phyloP scores from a whole-genome alignment of 352 stramenopile genomes.

The Globisporangium splendens region DNA sequence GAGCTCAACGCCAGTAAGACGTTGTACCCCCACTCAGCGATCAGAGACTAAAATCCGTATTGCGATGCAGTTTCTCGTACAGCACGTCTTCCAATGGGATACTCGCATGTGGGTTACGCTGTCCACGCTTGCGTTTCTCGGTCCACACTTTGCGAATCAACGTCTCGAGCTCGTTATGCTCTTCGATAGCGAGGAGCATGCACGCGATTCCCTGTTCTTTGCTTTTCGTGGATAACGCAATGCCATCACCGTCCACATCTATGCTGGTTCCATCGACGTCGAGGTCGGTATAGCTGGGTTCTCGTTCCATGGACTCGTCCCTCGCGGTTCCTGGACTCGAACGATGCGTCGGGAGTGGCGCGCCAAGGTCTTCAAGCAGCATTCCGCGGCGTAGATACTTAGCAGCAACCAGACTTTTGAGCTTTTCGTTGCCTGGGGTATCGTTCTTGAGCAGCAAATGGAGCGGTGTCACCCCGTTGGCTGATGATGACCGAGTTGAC shows the following conservation, averaged over 20 bases:
- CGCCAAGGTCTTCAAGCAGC: slow-evolving; percentile 32
- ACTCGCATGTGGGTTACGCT: slow-evolving; percentile 38
- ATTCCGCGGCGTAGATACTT: slow-evolving; percentile 40
- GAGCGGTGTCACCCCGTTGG: slow-evolving; percentile 40
- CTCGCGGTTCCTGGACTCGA: neutral
- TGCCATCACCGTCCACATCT: slow-evolving; percentile 14
- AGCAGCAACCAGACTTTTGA: slow-evolving; percentile 37
- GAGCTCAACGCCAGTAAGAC: slow-evolving; percentile 62
- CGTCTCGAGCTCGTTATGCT: slow-evolving; percentile 61
- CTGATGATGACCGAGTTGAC: slow-evolving; percentile 35
- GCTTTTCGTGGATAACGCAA: neutral
- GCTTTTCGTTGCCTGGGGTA: slow-evolving; percentile 34
- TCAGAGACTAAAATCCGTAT: slow-evolving; percentile 80
- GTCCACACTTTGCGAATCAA: slow-evolving; percentile 70
- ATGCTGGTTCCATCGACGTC: neutral
- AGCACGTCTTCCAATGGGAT: slow-evolving; percentile 61
- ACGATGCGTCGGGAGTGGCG: slow-evolving; percentile 7
- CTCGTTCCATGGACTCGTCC: neutral
- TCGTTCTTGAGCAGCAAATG: slow-evolving; percentile 53
- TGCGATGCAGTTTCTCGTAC: slow-evolving; percentile 75
- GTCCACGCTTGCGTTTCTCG: slow-evolving; percentile 69
- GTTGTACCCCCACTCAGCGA: slow-evolving; percentile 87
- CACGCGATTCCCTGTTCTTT: slow-evolving; percentile 21
- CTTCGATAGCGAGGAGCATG: slow-evolving; percentile 51
- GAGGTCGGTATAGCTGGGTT: neutral